Evolutionary conservation across 768 basidiomycete genomes (phyloP), one percentile per base, ranked within the genome.

Genomic region (Lactarius sanguifluus): DNA sequence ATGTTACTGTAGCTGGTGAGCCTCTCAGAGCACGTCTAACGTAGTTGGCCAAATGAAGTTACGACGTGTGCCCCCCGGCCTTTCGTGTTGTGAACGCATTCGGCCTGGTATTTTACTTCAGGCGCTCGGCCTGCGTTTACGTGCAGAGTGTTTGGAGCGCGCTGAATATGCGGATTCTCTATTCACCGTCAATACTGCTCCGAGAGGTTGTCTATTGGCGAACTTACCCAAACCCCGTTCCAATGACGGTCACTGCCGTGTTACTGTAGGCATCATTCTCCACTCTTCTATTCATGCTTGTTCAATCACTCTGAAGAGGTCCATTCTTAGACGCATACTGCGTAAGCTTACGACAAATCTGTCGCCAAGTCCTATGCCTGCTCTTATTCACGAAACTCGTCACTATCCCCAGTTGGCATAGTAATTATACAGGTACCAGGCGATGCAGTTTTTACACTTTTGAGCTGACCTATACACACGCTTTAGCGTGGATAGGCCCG

Each of bases 31-130:
- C 28, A 41, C n/a, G n/a, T n/a, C 5, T 23, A 32, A 13, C 5
- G 25, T 40, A 64, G 36, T 47, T 54, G 25, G 28, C 36, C 15
- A 41, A 59, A 58, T 59, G 63, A 36, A 38, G 45, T 9, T 20
- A 12, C 12, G 18, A 15, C 40, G 20, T 56, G 15, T 28, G 32
- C 20, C n/a, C 18, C 6, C 55, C 18, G 23, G 15, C 15, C 18
- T 9, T 28, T 32, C 18, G 16, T 6, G 8, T 55, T 8, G 28
- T 28, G 15, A 55, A 4, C 15, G 30, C 8, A 59, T 43, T 59
- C 40, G 6, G 32, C 13, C 36, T 15, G 23, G 13, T 3, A n/a
- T 25, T 59, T 15, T 15, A 15, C 25, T 16, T 28, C 5, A 28
- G n/a, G 9, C 38, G 3, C 40, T 18, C 28, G 10, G 58, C 41